Evolutionary conservation across 768 basidiomycete genomes (phyloP).

Genomic region (Lyophyllum atratum): DNA sequence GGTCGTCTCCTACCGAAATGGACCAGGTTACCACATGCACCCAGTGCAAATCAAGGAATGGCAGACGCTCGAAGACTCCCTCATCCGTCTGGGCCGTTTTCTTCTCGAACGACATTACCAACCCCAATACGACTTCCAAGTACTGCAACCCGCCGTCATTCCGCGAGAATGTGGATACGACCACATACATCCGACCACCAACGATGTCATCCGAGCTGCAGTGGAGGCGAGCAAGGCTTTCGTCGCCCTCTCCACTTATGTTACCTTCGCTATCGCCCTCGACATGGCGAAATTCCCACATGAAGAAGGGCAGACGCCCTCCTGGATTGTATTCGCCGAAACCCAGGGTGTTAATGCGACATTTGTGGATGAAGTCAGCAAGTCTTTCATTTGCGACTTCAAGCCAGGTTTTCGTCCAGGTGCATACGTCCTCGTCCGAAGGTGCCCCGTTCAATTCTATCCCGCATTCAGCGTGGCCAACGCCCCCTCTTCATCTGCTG

Average conservation of each 20-base stretch:
- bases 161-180: not conserved
- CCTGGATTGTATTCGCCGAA: constrained; percentile 1
- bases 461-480: not conserved
- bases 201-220: not conserved
- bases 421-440: not conserved
- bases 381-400: constrained; percentile 5
- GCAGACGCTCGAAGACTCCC: not conserved
- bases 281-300: not conserved
- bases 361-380: not conserved
- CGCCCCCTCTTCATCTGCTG: not conserved
- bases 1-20: no score
- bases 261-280: constrained; percentile 6
- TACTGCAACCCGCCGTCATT: not conserved
- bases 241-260: not conserved
- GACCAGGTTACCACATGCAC: not conserved
- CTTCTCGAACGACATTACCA: not conserved
- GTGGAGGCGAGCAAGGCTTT: not conserved
- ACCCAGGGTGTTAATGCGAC: not conserved
- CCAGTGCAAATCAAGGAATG: not conserved
- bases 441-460: not conserved
- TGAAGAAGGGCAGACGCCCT: not conserved
- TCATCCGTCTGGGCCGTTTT: not conserved
- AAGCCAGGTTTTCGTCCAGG: not conserved
- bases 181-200: not conserved
- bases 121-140: not conserved